Conservation (phyloP, 2,329 filamentous ascomycete genomes). For the Byssochlamys sp. region DNA sequence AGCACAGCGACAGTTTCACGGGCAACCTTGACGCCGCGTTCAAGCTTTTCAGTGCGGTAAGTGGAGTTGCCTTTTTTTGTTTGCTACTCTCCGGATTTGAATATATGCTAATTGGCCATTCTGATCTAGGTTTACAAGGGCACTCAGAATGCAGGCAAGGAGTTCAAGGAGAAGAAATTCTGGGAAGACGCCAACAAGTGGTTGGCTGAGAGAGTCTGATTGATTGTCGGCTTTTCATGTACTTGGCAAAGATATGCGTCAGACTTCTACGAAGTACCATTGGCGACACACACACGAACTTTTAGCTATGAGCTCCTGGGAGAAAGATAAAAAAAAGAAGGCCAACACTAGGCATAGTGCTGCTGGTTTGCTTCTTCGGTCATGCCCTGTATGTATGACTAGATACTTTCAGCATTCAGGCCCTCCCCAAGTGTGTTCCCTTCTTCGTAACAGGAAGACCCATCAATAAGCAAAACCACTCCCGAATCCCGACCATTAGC, state of each 20-base stretch:
- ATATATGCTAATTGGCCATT: slow-evolving; percentile 7
- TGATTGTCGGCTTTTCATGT: background rate
- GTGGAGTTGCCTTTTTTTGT: slow-evolving; percentile 19
- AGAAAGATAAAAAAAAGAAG: background rate
- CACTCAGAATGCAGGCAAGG: slow-evolving; percentile 45
- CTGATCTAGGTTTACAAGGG: slow-evolving; percentile 45
- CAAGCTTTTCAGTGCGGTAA: slow-evolving; percentile 56
- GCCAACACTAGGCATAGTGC: background rate
- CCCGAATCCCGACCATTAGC: too few species aligned
- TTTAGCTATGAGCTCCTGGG: background rate
- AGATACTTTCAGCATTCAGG: background rate
- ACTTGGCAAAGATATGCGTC: background rate
- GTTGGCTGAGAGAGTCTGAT: slow-evolving; percentile 37
- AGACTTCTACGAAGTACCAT: background rate
- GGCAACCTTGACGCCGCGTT: slow-evolving; percentile 53
- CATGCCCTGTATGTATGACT: slow-evolving; percentile 1
- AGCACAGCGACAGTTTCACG: slow-evolving; percentile 49
- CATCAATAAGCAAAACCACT: too few species aligned
- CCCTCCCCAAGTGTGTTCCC: background rate
- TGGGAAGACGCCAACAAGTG: slow-evolving; percentile 55
- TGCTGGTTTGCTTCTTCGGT: background rate
- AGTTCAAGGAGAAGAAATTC: slow-evolving; percentile 43
- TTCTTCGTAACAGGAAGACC: too few species aligned
- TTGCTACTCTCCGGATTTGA: background rate
- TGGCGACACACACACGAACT: background rate